A percentile compares a stretch with the other conserved stretches of the same genome.
Evolutionary conservation across 495 filamentous ascomycete genomes (phyloP).

Genomic region (Podospora pseudocomata): DNA sequence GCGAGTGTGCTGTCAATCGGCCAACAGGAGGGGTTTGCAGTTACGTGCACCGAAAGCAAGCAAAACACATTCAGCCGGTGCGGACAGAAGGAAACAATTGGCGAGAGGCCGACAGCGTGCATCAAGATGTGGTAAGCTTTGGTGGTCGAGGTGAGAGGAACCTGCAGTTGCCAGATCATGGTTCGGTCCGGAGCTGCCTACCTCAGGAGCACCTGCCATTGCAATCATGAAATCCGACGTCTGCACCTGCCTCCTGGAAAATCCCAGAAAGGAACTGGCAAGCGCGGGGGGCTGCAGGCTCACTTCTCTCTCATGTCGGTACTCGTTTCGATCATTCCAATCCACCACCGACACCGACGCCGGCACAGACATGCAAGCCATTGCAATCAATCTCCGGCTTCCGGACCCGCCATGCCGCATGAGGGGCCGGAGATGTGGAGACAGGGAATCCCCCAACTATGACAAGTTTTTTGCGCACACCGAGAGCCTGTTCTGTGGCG

Average conservation of each 20-base stretch:
- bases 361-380: background rate
- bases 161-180: background rate
- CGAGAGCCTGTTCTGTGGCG: background rate
- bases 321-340: background rate
- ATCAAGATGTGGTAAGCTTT: background rate
- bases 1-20: background rate
- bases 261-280: background rate
- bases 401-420: background rate
- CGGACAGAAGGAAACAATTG: conserved; percentile 1
- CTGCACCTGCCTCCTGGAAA: background rate
- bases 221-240: background rate
- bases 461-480: background rate
- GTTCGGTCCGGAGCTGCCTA: background rate
- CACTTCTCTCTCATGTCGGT: background rate
- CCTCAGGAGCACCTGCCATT: background rate
- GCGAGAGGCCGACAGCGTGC: conserved; percentile 2
- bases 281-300: background rate
- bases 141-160: background rate
- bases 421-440: background rate
- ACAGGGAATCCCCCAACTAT: background rate
- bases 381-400: background rate
- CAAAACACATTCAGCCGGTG: background rate
- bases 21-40: conserved; percentile 12
- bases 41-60: background rate
- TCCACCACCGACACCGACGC: background rate